These are phyloP conservation scores for Betula pendula DNA, from an alignment of 306 rosid genomes.

Conservation along the genomic window DNA sequence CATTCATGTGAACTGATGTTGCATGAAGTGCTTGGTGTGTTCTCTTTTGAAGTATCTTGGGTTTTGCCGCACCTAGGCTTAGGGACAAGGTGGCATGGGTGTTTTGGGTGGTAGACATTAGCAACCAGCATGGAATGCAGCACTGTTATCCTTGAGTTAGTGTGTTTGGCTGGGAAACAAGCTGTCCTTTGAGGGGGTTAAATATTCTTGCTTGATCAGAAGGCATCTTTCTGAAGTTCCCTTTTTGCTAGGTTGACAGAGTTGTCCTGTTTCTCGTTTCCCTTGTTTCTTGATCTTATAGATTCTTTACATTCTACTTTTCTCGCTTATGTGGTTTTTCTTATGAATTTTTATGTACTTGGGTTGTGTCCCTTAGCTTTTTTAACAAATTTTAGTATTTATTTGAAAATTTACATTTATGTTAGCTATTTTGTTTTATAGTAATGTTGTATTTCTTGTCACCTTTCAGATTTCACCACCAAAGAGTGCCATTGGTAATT, in stretches of 20 bases:
- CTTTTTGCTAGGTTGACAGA: constrained; percentile 1
- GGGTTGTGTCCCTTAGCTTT: background rate
- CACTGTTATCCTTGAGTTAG: background rate
- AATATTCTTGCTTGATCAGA: background rate
- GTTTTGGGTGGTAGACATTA: background rate
- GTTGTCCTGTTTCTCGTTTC: background rate
- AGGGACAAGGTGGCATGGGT: background rate
- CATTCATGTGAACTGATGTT: background rate
- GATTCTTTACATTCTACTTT: background rate
- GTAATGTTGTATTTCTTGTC: constrained; percentile 17
- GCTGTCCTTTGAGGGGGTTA: background rate
- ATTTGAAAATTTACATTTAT: constrained; percentile 10
- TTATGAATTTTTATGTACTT: background rate
- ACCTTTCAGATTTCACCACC: constrained; percentile 86
- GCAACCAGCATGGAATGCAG: background rate
- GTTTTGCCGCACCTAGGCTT: background rate
- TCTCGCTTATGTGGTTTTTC: background rate
- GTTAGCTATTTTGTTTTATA: background rate
- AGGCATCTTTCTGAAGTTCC: background rate
- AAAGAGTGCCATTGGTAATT: constrained; percentile 88
- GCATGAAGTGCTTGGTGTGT: background rate
- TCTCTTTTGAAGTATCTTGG: background rate
- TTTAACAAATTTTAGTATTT: background rate
- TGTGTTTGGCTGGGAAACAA: background rate
- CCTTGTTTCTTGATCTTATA: background rate